A percentile compares a stretch with the other conserved stretches of the same genome.
Conservation (phyloP, 768 basidiomycete species). For the Harrya chromipes region DNA sequence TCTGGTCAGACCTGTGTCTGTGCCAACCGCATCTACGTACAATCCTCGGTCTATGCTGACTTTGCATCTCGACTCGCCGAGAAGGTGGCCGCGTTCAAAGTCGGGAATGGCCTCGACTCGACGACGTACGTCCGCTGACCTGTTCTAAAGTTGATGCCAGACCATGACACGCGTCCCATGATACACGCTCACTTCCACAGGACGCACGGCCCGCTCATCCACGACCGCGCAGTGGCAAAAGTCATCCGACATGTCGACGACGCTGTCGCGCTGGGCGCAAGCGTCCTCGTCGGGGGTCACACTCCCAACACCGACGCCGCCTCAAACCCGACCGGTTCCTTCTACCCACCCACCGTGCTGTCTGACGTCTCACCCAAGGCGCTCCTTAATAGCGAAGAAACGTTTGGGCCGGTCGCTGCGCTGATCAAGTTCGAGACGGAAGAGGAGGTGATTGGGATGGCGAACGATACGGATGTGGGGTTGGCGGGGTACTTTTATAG, state of each 20-base stretch:
- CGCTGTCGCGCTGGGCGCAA: slow-evolving; percentile 81
- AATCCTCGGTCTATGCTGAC: slow-evolving; percentile 86
- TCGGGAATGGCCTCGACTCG: slow-evolving; percentile 83
- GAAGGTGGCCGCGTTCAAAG: slow-evolving; percentile 76
- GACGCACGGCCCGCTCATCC: slow-evolving; percentile 95
- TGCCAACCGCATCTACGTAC: slow-evolving; percentile 91
- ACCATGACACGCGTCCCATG: not conserved
- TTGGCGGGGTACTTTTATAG: slow-evolving; percentile 95
- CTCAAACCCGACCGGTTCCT: slow-evolving; percentile 40
- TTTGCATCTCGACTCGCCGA: slow-evolving; percentile 87
- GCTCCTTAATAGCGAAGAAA: slow-evolving; percentile 77
- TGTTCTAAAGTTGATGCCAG: not conserved
- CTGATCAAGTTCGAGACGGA: slow-evolving; percentile 91
- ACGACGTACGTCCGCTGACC: slow-evolving; percentile 51
- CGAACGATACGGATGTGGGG: slow-evolving; percentile 81
- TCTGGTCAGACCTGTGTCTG: slow-evolving; percentile 86
- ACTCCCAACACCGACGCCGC: slow-evolving; percentile 49
- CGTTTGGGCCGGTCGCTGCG: slow-evolving; percentile 90
- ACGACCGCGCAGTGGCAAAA: slow-evolving; percentile 80
- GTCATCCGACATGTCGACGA: slow-evolving; percentile 85
- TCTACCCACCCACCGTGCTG: slow-evolving; percentile 88
- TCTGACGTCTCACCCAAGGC: slow-evolving; percentile 74
- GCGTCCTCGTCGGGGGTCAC: slow-evolving; percentile 87
- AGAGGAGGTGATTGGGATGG: slow-evolving; percentile 83
- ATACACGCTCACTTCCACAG: slow-evolving; percentile 38